phyloP scores from a whole-genome alignment of 2,329 filamentous ascomycete species.

The Stagonosporopsis vannaccii region DNA sequence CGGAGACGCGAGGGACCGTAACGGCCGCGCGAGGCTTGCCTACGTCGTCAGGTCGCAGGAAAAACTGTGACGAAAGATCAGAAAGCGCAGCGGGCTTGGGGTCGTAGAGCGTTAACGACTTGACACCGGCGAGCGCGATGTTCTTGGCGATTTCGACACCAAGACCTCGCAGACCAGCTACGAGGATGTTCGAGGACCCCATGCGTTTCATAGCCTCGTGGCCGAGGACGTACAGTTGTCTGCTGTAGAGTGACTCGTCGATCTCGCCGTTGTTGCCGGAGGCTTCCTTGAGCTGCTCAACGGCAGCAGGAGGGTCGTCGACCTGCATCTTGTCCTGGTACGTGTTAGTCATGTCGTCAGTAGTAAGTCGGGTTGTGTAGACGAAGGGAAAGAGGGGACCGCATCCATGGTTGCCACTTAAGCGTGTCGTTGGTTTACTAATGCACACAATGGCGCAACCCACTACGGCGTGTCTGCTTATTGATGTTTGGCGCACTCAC shows the following conservation, averaged over 20 bases:
- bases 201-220: constrained; percentile 97
- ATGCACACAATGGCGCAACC: constrained; percentile 34
- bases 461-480: constrained; percentile 11
- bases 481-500: constrained; percentile 36
- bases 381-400: background rate
- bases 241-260: constrained; percentile 72
- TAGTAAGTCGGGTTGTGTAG: background rate
- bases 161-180: constrained; percentile 90
- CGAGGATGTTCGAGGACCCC: constrained; percentile 91
- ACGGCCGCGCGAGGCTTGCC: constrained; percentile 89
- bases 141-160: constrained; percentile 99
- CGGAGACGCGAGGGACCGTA: constrained; percentile 87
- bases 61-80: constrained; percentile 97
- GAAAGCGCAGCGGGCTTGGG: constrained; percentile 82
- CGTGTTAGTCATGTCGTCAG: constrained; percentile 18
- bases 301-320: constrained; percentile 64
- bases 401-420: constrained; percentile 13
- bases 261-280: constrained; percentile 63
- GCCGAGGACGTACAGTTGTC: constrained; percentile 75
- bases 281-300: constrained; percentile 64
- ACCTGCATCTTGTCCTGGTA: constrained; percentile 67
- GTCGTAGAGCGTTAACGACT: constrained; percentile 93
- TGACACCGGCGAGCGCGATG: constrained; percentile 95
- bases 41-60: constrained; percentile 85
- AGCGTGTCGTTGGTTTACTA: constrained; percentile 29